Evolutionary conservation across 148 eudicot genomes (phyloP), one percentile per base, ranked within the genome.

Genomic region (Fagopyrum tataricum): DNA sequence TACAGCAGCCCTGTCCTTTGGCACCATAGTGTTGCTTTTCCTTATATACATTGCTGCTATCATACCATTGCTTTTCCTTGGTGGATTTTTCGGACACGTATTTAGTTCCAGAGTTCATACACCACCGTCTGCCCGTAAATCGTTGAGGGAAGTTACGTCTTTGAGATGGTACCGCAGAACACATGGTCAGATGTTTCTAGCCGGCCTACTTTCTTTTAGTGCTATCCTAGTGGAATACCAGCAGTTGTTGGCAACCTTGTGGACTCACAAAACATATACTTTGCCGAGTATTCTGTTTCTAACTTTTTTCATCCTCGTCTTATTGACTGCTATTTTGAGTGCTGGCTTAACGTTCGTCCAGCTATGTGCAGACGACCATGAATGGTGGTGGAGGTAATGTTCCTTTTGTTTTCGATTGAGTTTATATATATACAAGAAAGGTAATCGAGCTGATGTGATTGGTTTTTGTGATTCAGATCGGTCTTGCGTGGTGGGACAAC

Each of bases 121-220:
- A 51, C 82, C 87, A 51, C 82, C 98, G 64, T 79, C 87, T 46
- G 75, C 86, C 41, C 88, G 85, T 78, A 84, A 68, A 81, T 52
- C 64, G 18, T 80, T 81, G 24, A 83, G 93, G 77, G 93, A 88
- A 76, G 83, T 85, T 80, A 91, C 89, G 37, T 72, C 80, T 10
- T 73, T 81, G 72, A 39, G 77, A 78, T 92, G 98, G 98, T 86
- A 87, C 75, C 75, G 82, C 66, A 87, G 79, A 82, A 79, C 85
- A 76, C 85, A 77, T 31, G 79, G 78, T 75, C 96, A 92, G 79
- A 85, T 90, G 85, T 62, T 88, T 82, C 70, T 92, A 18, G 86
- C 81, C 15, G 98, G 98, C 52, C 89, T 92, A 78, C 79, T 90
- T 79, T 88, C 93, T 74, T 90, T 90, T 58, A 87, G 93, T 78